Conservation (phyloP, 768 basidiomycete genomes). For the Auricularia sp. region DNA sequence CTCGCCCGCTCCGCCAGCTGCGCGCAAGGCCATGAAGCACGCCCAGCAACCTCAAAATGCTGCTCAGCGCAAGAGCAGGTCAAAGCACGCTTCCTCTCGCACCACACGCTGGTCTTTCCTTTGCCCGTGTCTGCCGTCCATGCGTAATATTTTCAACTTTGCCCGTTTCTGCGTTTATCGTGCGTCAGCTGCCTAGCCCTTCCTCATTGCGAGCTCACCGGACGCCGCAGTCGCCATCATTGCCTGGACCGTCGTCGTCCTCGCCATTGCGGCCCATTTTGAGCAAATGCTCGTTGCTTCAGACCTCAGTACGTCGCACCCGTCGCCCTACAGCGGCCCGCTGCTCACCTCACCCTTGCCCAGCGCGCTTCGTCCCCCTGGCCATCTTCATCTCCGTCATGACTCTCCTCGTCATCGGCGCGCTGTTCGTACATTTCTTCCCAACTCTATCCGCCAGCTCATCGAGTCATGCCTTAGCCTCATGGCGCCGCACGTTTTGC, state of each 20-base stretch:
- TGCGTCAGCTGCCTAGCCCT: not conserved
- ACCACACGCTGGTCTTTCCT: not conserved
- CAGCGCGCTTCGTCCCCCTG: constrained; percentile 82
- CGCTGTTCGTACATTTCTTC: constrained; percentile 41
- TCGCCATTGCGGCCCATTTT: constrained; percentile 74
- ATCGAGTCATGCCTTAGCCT: constrained; percentile 19
- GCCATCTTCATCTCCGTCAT: constrained; percentile 70
- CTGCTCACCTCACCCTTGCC: not conserved
- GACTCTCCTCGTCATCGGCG: constrained; percentile 55
- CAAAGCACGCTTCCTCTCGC: not conserved
- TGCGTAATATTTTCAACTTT: constrained; percentile 13
- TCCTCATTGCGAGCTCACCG: not conserved
- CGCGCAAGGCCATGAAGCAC: constrained; percentile 4
- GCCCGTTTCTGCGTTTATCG: constrained; percentile 11
- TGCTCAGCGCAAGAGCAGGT: not conserved
- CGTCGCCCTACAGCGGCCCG: not conserved
- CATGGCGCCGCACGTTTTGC: constrained; percentile 3
- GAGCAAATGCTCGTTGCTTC: constrained; percentile 59
- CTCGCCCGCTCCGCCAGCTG: not conserved
- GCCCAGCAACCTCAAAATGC: not conserved
- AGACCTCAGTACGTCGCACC: constrained; percentile 59
- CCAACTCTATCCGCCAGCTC: constrained; percentile 1
- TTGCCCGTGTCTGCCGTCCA: constrained; percentile 7
- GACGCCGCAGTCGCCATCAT: constrained; percentile 45
- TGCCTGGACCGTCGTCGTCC: constrained; percentile 66